Percentiles rank a stretch among this genome's conserved stretches.
phyloP scores from a whole-genome alignment of 1,139 yeast species.

The Geotrichum bryndzae region DNA sequence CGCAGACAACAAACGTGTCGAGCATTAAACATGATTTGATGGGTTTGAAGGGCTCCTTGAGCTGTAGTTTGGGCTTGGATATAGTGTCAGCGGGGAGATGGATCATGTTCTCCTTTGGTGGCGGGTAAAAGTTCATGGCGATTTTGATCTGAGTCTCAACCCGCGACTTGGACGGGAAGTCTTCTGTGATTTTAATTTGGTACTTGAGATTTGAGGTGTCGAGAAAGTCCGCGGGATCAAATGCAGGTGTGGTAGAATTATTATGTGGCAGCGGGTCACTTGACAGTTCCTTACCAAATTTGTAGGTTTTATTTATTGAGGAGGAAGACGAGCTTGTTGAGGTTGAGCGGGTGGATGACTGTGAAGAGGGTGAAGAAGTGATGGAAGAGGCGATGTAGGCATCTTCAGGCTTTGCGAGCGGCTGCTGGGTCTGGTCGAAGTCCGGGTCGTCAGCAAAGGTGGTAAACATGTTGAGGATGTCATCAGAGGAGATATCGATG shows the following conservation, averaged over 20 bases:
- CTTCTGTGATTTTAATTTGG: conserved; percentile 46
- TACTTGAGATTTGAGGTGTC: conserved; percentile 44
- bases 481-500: not conserved
- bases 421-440: not conserved
- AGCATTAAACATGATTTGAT: conserved; percentile 27
- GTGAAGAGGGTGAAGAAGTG: not conserved
- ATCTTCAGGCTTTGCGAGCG: not conserved
- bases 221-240: not conserved
- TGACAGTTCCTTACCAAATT: not conserved
- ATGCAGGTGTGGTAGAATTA: not conserved
- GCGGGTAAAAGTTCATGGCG: conserved; percentile 58
- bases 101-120: conserved; percentile 61
- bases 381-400: not conserved
- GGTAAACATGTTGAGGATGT: not conserved
- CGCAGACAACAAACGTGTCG: conserved; percentile 37
- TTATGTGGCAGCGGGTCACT: not conserved
- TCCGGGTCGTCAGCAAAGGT: not conserved
- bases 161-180: conserved; percentile 69
- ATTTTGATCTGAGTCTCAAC: conserved; percentile 89
- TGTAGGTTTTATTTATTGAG: not conserved
- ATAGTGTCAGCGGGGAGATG: conserved; percentile 80
- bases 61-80: conserved; percentile 70
- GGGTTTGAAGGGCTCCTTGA: conserved; percentile 39
- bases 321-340: not conserved
- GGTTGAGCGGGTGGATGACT: not conserved